Conservation (phyloP, 108 stramenopile genomes). For the Nannochloropsis gaditana region DNA sequence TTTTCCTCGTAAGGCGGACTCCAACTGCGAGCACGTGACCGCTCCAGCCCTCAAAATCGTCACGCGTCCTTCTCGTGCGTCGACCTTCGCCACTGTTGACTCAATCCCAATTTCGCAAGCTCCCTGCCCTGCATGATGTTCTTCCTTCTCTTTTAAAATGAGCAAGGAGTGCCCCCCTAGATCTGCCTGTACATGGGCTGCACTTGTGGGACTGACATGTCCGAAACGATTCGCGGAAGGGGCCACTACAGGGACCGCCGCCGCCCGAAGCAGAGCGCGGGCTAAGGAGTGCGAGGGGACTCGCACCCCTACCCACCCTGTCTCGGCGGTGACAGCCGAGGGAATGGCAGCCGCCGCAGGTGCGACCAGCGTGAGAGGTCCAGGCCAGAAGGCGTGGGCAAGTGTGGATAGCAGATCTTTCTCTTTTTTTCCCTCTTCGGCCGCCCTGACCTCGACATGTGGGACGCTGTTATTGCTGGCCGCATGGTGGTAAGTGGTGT, state of each 20-base stretch:
- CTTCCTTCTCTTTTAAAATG: background rate
- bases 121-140: constrained; percentile 33
- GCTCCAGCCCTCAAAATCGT: constrained; percentile 30
- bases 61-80: background rate
- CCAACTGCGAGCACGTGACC: constrained; percentile 68
- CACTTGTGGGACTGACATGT: constrained; percentile 67
- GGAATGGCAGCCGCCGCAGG: constrained; percentile 53
- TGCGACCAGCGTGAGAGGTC: constrained; percentile 48
- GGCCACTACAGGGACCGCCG: constrained; percentile 88
- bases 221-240: constrained; percentile 94
- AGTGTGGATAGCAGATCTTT: constrained; percentile 45
- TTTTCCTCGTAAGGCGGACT: constrained; percentile 54
- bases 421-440: constrained; percentile 23
- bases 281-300: constrained; percentile 83
- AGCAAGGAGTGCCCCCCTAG: constrained; percentile 23
- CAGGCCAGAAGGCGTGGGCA: constrained; percentile 51
- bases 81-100: constrained; percentile 58
- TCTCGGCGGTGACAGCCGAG: constrained; percentile 72
- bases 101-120: constrained; percentile 61
- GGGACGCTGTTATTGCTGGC: constrained; percentile 26
- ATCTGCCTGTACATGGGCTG: constrained; percentile 74
- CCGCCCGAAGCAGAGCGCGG: constrained; percentile 63
- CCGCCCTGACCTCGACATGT: background rate
- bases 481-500: background rate
- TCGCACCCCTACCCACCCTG: constrained; percentile 92